phyloP scores from a whole-genome alignment of 768 basidiomycete species.

The Boletus rubescentipes region DNA sequence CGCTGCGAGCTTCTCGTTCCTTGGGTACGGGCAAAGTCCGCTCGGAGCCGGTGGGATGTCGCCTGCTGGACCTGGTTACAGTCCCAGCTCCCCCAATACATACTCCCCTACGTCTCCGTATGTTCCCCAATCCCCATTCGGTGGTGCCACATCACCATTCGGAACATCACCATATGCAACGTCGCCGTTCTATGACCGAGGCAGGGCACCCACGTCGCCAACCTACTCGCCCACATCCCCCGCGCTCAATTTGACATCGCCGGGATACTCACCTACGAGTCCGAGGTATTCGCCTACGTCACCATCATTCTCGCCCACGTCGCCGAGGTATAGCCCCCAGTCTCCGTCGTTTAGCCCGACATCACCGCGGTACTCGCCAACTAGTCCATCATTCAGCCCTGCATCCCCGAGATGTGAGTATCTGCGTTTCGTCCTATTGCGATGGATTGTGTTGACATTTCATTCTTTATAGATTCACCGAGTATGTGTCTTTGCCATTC shows the following conservation, averaged over 20 bases:
- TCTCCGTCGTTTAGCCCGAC: slow-evolving; percentile 91
- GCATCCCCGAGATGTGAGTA: slow-evolving; percentile 91
- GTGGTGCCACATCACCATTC: slow-evolving; percentile 80
- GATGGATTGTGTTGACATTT: not conserved
- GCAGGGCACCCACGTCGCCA: slow-evolving; percentile 70
- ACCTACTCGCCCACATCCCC: slow-evolving; percentile 90
- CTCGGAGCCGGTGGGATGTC: slow-evolving; percentile 85
- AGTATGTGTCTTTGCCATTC: slow-evolving; percentile 49
- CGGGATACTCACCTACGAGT: slow-evolving; percentile 65
- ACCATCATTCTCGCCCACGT: slow-evolving; percentile 82
- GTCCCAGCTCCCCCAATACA: slow-evolving; percentile 86
- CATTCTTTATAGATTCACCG: slow-evolving; percentile 73
- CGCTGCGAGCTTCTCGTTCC: slow-evolving; percentile 67
- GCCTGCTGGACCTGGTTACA: slow-evolving; percentile 84
- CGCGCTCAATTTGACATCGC: slow-evolving; percentile 77
- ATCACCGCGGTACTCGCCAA: slow-evolving; percentile 86
- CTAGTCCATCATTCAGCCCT: slow-evolving; percentile 88
- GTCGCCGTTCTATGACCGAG: slow-evolving; percentile 76
- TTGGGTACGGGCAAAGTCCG: slow-evolving; percentile 85
- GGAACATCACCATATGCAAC: slow-evolving; percentile 79
- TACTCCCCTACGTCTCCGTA: slow-evolving; percentile 92
- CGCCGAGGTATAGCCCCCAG: slow-evolving; percentile 83
- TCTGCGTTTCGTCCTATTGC: slow-evolving; percentile 9
- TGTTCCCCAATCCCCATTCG: slow-evolving; percentile 81
- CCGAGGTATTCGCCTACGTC: slow-evolving; percentile 86